Evolutionary conservation across 805 yeast species (phyloP).

Genomic region (Saccharomycopsis babjevae): DNA sequence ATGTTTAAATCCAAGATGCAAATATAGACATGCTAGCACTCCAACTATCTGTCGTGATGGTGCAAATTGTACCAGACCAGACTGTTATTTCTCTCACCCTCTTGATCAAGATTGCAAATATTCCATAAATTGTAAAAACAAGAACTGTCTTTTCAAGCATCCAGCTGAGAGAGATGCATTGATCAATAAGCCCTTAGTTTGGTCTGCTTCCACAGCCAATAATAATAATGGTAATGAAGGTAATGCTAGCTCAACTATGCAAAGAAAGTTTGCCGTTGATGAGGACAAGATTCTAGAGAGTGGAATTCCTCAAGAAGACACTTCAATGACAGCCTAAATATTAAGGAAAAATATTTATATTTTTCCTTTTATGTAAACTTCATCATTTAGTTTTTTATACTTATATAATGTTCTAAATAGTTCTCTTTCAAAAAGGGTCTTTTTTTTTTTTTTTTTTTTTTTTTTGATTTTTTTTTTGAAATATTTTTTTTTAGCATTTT

Average conservation of each 20-base stretch:
- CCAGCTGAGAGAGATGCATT: constrained; percentile 57
- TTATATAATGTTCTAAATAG: too few relatives aligned
- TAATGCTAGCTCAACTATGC: constrained; percentile 30
- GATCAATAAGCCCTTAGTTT: constrained; percentile 27
- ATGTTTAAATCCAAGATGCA: constrained; percentile 73
- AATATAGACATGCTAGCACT: constrained; percentile 74
- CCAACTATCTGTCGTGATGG: constrained; percentile 76
- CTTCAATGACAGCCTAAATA: constrained; percentile 14
- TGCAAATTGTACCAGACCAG: constrained; percentile 61
- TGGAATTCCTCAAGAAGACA: constrained; percentile 38
- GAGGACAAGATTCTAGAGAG: constrained; percentile 65
- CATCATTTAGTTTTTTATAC: not conserved
- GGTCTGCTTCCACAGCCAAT: constrained; percentile 25
- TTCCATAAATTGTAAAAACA: constrained; percentile 65
- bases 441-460: too few relatives aligned
- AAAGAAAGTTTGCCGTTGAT: constrained; percentile 68
- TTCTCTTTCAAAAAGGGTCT: too few relatives aligned
- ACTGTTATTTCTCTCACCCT: constrained; percentile 80
- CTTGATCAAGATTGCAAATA: constrained; percentile 70
- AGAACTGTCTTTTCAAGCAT: constrained; percentile 63
- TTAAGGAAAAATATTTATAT: constrained; percentile 2
- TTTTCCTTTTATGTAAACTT: not conserved
- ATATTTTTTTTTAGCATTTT: too few relatives aligned
- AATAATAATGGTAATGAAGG: constrained; percentile 20
- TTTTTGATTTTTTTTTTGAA: too few relatives aligned